Base-by-base conservation (phyloP, 257 asterid species). In the Henckelia pumila region DNA sequence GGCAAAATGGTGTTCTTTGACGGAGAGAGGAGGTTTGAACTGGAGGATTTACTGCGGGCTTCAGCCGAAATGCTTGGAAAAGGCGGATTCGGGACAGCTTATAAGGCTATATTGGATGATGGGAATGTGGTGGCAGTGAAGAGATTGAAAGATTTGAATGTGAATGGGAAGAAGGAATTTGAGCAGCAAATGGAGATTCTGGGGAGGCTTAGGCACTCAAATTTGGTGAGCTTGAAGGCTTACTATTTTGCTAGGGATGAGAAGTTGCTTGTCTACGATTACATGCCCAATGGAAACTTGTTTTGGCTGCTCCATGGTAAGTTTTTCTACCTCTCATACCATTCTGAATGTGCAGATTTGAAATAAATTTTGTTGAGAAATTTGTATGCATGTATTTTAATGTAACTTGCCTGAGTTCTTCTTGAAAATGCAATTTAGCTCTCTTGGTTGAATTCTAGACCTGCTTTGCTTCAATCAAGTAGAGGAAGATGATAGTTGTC, bases 251-350 rank as follows among this genome's bases (percentile, higher is more conserved):
- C 98, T 2, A 81, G 84, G 66, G 90, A 91, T 76, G 98, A 91
- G 75, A 91, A 89, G 73, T 69, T 91, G 74, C 49, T 91, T 80
- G 95, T 91, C 28, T 81, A 75, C 70, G 96, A 91, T 49, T 89
- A 79, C 86, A 86, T 91, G 98, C 83, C 90, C 63, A 85, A 89
- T 76, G 96, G 90, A 14, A 91, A 78, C 78, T 69, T 91, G 75
- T 91, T 89, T 67, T 91, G 98, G 98, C 88, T 91, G 57, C 96
- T 91, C 75, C 98, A 91, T 78, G 98, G 98, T 91, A 75, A 75
- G 80, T 64, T 29, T 9, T 67, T 32, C 35, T 13, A 55, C 28
- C 29, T 53, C 9, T 17, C 53, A 32, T 68, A 17, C 16, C n/a
- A 19, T 52, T 30, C 32, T 30, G 24, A 17, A 28, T 57, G 19